Base-by-base conservation (phyloP, 768 basidiomycete genomes). In the Tulasnella sp. region DNA sequence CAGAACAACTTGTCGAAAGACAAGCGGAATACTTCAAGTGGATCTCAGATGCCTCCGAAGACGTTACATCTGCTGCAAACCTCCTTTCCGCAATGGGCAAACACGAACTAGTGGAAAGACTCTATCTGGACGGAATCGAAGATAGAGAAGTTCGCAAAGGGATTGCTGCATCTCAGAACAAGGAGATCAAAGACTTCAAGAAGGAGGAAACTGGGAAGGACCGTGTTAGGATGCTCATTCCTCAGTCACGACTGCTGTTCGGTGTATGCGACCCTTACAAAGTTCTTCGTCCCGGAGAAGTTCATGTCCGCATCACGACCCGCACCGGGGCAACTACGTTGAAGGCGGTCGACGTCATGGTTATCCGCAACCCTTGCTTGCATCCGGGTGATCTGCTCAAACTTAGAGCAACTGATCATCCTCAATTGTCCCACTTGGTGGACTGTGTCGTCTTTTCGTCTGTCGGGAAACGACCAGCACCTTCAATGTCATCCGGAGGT, bases 401-500 rank as follows among this genome's bases (percentile, higher is more conserved):
- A 58, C 66, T 81, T 0, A 66, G 78, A 8, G 80, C 79, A 0
- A 78, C 75, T 1, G 60, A 74, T 44, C 65, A 75, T 53, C 67
- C 70, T 2, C 60, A 66, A 13, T 61, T 81, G 13, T 58, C 69
- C 4, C 78, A 81, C 59, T 69, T 82, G 0, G 70, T 78, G 0
- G 80, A 83, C 49, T 83, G 79, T 53, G 65, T 83, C 15, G 78
- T 83, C 2, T 83, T 83, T 56, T 74, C 80, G 1, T 71, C 73
- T 1, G 73, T 74, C 5, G 78, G 77, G 4, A 73, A 72, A 31
- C 72, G 76, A 43, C 69, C 80, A 12, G 78, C 79, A 7, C 78
- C 79, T 5, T 73, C 78, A 0, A 81, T 82, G 78, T 78, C 75
- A 37, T 79, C 78, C 42, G 80, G 80, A 7, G 79, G 79, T 15